Conservation (phyloP, 257 asterid genomes). For the Dorcoceras hygrometricum region DNA sequence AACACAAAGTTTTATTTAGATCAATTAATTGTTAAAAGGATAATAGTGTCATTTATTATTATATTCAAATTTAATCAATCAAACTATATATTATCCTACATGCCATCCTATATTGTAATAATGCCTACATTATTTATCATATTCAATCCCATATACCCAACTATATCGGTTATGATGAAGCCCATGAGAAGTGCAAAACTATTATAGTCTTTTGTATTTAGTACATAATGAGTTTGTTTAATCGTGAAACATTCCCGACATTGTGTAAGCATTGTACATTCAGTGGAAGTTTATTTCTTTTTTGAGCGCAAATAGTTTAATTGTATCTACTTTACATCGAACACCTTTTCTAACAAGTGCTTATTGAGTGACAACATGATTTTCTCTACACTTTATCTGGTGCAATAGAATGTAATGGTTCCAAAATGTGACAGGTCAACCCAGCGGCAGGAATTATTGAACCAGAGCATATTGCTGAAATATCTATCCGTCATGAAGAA, state of each 20-base stretch:
- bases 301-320: neutral
- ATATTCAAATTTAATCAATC: no score
- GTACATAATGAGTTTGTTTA: neutral
- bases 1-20: no score
- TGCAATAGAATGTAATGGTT: conserved; percentile 11
- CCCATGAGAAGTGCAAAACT: neutral
- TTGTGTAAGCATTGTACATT: neutral
- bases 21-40: no score
- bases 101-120: no score
- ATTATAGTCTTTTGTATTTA: no score
- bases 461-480: conserved; percentile 68
- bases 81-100: no score
- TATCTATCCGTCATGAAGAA: conserved; percentile 68
- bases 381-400: neutral
- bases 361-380: neutral
- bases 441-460: conserved; percentile 78
- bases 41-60: no score
- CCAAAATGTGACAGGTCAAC: conserved; percentile 51
- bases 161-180: neutral
- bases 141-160: no score
- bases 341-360: neutral
- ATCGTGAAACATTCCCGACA: neutral
- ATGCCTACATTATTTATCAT: no score
- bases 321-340: no score
- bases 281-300: neutral